phyloP scores from a whole-genome alignment of 352 stramenopile species.

The Pythium monospermum region DNA sequence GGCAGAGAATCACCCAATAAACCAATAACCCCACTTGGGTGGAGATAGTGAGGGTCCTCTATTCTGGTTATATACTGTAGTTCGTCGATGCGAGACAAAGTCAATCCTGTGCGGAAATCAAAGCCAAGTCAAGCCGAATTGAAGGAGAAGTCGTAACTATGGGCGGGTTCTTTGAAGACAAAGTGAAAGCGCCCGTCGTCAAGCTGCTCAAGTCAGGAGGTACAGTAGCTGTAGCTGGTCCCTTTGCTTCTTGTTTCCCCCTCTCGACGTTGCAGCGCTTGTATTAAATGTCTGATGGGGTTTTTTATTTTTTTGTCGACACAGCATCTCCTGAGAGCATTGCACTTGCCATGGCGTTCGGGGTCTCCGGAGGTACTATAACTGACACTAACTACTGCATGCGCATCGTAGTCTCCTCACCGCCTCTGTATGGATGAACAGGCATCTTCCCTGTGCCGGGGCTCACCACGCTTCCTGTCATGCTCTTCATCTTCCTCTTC shows the following conservation, averaged over 20 bases:
- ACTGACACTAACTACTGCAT: too few species aligned
- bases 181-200: slow-evolving; percentile 63
- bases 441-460: slow-evolving; percentile 78
- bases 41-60: slow-evolving; percentile 6
- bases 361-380: slow-evolving; percentile 47
- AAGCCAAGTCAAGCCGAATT: slow-evolving; percentile 5
- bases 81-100: background rate
- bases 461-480: slow-evolving; percentile 66
- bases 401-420: background rate
- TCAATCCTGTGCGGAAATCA: slow-evolving; percentile 2
- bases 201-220: slow-evolving; percentile 72
- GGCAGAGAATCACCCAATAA: background rate
- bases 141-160: slow-evolving; percentile 5
- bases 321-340: slow-evolving; percentile 68
- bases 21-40: background rate
- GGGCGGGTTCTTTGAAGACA: slow-evolving; percentile 54
- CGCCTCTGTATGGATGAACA: slow-evolving; percentile 14
- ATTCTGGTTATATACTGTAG: background rate
- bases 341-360: slow-evolving; percentile 74
- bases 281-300: background rate
- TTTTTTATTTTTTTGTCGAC: background rate
- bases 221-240: slow-evolving; percentile 11
- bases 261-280: too few species aligned
- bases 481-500: slow-evolving; percentile 74
- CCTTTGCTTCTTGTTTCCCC: slow-evolving; percentile 1